These are phyloP conservation scores for Yamadazyma atlantica DNA, from an alignment of 1,139 yeast species.

Conservation along the genomic window DNA sequence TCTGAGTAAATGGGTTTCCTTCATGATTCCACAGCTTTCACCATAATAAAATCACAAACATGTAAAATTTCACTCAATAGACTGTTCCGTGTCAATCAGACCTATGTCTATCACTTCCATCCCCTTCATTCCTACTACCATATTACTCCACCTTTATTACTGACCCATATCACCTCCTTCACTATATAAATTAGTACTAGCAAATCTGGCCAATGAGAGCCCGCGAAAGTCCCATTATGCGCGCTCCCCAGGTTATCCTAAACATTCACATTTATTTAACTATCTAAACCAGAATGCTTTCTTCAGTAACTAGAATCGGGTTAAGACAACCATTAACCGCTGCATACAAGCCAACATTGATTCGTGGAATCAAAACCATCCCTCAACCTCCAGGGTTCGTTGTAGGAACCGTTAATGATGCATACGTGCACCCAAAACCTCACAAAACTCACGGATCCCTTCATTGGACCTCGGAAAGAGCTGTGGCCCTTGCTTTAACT, in stretches of 20 bases:
- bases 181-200: constrained; percentile 1
- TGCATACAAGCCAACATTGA: constrained; percentile 18
- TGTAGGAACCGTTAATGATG: constrained; percentile 79
- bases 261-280: too few relatives aligned
- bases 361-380: constrained; percentile 36
- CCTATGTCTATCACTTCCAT: too few relatives aligned
- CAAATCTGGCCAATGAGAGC: constrained; percentile 13
- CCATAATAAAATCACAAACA: too few relatives aligned
- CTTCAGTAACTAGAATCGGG: constrained; percentile 13
- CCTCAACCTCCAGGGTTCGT: constrained; percentile 71
- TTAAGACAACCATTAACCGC: constrained; percentile 17
- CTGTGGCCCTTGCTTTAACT: constrained; percentile 63
- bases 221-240: constrained; percentile 11
- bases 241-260: constrained; percentile 9
- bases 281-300: background rate
- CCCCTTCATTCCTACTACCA: too few relatives aligned
- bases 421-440: constrained; percentile 63
- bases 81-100: too few relatives aligned
- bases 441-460: constrained; percentile 73
- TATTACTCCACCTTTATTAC: too few relatives aligned
- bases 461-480: constrained; percentile 86
- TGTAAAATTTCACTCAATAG: too few relatives aligned
- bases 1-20: too few relatives aligned
- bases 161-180: background rate
- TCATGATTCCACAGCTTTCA: too few relatives aligned